Evolutionary conservation across 495 filamentous ascomycete species (phyloP), one percentile per base, ranked within the genome.

Genomic region (Hyaloscypha bicolor): DNA sequence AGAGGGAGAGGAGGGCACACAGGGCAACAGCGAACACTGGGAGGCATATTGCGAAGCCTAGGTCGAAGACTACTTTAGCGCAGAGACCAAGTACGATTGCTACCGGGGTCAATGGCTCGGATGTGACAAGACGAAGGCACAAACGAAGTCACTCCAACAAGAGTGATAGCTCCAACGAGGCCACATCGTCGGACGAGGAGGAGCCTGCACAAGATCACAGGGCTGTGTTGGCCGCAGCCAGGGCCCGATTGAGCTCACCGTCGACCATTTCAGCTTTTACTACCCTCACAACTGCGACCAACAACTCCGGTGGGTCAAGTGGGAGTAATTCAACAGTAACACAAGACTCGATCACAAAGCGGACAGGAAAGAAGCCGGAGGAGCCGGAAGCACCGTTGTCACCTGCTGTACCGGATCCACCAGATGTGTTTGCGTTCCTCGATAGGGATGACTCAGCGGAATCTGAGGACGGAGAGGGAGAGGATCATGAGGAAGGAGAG

Each of bases 281-380:
- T 8, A 58, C 72, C 14, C 37, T 59, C 9, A 74, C 72, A n/a
- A 67, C 56, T 3, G 30, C 63, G 3, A 72, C 73, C 3, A 72
- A 72, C 22, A 68, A 65, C 9, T 78, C 78, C 6, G 72, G 71
- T 37, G 69, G 71, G 32, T 78, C 78, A 1, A 77, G 72, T 67
- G 75, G 70, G 21, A 77, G 77, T 62, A 72, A 74, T 35, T 76
- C 76, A 19, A 77, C 79, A 9, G 69, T 77, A 12, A 78, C 76
- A 9, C 74, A 75, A 68, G 63, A 65, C 21, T 73, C 71, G 19
- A 66, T 76, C 16, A 52, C 68, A 14, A 74, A 73, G 53, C 68
- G 68, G 25, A 45, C 66, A 37, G 60, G 31, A 11, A 71, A 65
- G 39, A 65, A 64, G 8, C 52, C 66, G 19, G 69, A 70, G 30